Evolutionary conservation across 2,329 filamentous ascomycete genomes (phyloP), one percentile per base, ranked within the genome.

Genomic region (Xylaria sp.): DNA sequence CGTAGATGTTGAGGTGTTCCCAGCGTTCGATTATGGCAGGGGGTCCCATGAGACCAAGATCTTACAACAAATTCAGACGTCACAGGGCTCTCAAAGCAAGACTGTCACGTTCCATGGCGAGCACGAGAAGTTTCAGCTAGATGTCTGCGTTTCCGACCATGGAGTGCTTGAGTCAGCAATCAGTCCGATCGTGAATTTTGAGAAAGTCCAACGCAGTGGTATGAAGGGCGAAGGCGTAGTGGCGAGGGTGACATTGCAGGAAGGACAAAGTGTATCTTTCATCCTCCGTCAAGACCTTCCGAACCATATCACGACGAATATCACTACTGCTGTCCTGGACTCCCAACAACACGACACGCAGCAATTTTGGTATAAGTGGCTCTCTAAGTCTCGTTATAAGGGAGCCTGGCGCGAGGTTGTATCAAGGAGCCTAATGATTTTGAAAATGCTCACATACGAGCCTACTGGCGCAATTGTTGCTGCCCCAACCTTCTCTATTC

Each of bases 401-500:
- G 92, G 92, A 5, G 86, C 89, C 41, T 94, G 91, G 87, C 85
- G 90, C 63, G 91, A 94, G 78, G 89, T 92, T 2, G 90, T 94
- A 6, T 84, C 85, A 31, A 85, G 92, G 65, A 93, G 91, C 76
- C 81, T 94, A 60, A 87, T 94, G 83, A 89, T 93, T 63, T 80
- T 94, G 54, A 94, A 94, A 79, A 84, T 94, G 80, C 84, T 94
- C 74, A 94, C 91, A 0, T 94, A 90, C 74, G 92, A 94, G 75
- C 92, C 91, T 0, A 94, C 91, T 0, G 92, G 92, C 1, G 92
- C 92, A 9, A 94, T 94, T 60, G 86, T 94, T 41, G 92, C 92
- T 0, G 87, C 92, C 1, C 91, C 92, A 0, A 94, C 91, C 0
- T 94, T 94, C 75, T 93, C 91, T 0, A 85, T 94, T 1, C 92